Percentiles rank a stretch among this genome's conserved stretches.
phyloP scores from a whole-genome alignment of 495 filamentous ascomycete genomes.

The Hypoxylon fragiforme region DNA sequence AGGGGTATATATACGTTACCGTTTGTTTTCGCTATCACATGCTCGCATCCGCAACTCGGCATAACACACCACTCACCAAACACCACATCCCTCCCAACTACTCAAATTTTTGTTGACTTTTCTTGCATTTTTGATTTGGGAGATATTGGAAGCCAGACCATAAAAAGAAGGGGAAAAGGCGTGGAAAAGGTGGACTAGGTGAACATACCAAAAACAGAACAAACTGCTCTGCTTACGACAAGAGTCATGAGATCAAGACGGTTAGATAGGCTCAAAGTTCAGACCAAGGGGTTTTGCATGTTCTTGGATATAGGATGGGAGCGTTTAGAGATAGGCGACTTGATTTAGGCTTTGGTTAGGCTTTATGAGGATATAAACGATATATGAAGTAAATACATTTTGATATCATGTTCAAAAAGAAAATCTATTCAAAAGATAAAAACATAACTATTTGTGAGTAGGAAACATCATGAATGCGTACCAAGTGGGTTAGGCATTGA shows the following conservation, averaged over 20 bases:
- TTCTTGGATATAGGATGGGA: too few relatives aligned
- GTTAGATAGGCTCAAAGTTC: slow-evolving; percentile 4
- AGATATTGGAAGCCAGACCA: slow-evolving; percentile 2
- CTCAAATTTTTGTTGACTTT: too few relatives aligned
- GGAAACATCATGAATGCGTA: too few relatives aligned
- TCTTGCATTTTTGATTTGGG: slow-evolving; percentile 4
- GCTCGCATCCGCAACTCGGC: slow-evolving; percentile 4
- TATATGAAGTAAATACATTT: too few relatives aligned
- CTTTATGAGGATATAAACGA: too few relatives aligned
- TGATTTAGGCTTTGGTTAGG: too few relatives aligned
- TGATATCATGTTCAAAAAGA: too few relatives aligned
- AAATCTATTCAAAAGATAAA: neutral
- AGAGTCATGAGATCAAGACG: slow-evolving; percentile 3
- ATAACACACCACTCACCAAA: too few relatives aligned
- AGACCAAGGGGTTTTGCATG: slow-evolving; percentile 17
- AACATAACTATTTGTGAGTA: too few relatives aligned
- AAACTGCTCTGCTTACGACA: neutral
- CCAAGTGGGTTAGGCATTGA: neutral
- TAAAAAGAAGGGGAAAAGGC: neutral
- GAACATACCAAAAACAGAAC: slow-evolving; percentile 10
- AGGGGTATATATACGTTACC: slow-evolving; percentile 14
- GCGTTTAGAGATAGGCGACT: too few relatives aligned
- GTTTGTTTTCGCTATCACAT: neutral
- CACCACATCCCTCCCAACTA: too few relatives aligned
- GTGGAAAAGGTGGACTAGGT: neutral